These are phyloP conservation scores for Rhododendron molle DNA, from an alignment of 148 eudicot species.

Conservation along the genomic window DNA sequence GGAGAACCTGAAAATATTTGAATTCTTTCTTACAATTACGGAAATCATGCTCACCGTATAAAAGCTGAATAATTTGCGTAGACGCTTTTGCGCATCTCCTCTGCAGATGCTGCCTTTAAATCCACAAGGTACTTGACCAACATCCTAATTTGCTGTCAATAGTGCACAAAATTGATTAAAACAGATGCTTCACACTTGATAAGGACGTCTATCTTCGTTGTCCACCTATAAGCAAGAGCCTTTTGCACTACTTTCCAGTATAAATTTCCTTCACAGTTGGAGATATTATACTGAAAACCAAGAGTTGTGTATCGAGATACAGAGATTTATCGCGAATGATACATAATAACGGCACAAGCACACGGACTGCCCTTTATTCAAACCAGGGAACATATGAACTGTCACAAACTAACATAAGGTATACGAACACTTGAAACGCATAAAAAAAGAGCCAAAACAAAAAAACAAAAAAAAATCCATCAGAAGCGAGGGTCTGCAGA, in stretches of 20 bases:
- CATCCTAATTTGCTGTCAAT: constrained; percentile 63
- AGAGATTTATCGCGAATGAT: not conserved
- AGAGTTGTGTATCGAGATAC: not conserved
- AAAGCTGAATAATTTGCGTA: constrained; percentile 93
- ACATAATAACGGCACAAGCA: not conserved
- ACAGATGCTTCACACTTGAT: not conserved
- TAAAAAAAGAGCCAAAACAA: not conserved
- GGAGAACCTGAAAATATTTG: not conserved
- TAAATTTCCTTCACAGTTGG: not conserved
- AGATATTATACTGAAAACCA: not conserved
- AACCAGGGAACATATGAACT: not conserved
- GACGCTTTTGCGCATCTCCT: constrained; percentile 98
- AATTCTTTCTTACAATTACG: not conserved
- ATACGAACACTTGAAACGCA: not conserved
- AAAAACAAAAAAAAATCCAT: not conserved
- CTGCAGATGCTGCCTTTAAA: constrained; percentile 87
- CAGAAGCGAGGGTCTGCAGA: not conserved
- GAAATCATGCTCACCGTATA: constrained; percentile 54
- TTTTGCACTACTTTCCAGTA: not conserved
- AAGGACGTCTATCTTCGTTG: not conserved
- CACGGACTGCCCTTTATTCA: not conserved
- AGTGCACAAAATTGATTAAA: not conserved
- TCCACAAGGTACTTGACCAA: constrained; percentile 60
- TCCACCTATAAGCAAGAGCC: not conserved
- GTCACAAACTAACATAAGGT: not conserved